These are phyloP conservation scores for Scheffersomyces titani DNA, from an alignment of 1,139 yeast genomes.

Conservation along the genomic window DNA sequence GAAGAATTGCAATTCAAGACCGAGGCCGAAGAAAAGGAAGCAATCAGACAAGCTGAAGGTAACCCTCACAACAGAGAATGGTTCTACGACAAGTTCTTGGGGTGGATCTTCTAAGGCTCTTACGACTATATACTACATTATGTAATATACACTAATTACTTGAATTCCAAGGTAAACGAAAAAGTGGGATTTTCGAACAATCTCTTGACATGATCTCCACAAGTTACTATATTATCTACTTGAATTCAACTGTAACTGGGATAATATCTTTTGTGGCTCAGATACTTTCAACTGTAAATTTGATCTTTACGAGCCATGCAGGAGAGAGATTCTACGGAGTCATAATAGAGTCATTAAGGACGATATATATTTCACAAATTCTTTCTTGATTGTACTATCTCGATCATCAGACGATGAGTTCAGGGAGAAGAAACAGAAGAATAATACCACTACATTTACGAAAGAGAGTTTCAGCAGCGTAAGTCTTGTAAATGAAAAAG, in stretches of 20 bases:
- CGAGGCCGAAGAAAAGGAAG: conserved; percentile 39
- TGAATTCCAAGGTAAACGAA: neutral
- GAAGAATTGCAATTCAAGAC: conserved; percentile 61
- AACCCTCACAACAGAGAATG: conserved; percentile 44
- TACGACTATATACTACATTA: neutral
- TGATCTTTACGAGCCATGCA: too few species aligned
- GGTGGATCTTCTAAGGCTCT: conserved; percentile 47
- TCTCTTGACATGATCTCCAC: too few species aligned
- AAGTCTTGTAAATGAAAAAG: conserved; percentile 4
- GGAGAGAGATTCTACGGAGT: neutral
- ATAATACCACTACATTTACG: conserved; percentile 13
- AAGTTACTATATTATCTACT: too few species aligned
- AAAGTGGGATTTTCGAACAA: too few species aligned
- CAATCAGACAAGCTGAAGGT: conserved; percentile 50
- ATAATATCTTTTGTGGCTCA: too few species aligned
- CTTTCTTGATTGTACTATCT: neutral
- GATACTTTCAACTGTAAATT: too few species aligned
- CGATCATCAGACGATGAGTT: neutral
- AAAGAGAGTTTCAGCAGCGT: conserved; percentile 15
- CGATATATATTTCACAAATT: too few species aligned
- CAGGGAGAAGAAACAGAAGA: conserved; percentile 7
- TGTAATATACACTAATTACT: neutral
- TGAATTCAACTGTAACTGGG: too few species aligned
- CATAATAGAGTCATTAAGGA: neutral
- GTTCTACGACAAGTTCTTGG: conserved; percentile 58